Conservation (phyloP, 2,329 filamentous ascomycete genomes). For the Calonectria hawksworthii region DNA sequence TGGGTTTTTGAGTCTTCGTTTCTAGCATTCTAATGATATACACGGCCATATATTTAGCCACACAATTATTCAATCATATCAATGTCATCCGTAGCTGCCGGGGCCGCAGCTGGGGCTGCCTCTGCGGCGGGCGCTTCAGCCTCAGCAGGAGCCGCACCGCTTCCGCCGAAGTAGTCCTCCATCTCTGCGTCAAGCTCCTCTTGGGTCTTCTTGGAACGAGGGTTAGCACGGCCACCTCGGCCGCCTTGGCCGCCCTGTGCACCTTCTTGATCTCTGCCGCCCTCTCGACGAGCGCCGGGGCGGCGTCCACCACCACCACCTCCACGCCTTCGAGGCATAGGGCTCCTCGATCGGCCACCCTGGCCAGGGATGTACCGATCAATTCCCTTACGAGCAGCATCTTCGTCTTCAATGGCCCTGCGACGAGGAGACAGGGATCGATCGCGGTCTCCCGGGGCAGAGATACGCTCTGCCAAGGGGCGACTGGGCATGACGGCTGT, state of each 20-base stretch:
- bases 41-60: slow-evolving; percentile 36
- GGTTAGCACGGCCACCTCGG: slow-evolving; percentile 56
- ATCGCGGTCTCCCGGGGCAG: slow-evolving; percentile 67
- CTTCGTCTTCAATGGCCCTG: slow-evolving; percentile 65
- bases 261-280: slow-evolving; percentile 42
- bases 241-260: slow-evolving; percentile 45
- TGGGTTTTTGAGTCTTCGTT: slow-evolving; percentile 32
- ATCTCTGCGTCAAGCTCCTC: slow-evolving; percentile 97
- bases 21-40: slow-evolving; percentile 46
- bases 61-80: slow-evolving; percentile 76
- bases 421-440: slow-evolving; percentile 72
- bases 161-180: slow-evolving; percentile 86
- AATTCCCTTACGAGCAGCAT: slow-evolving; percentile 75
- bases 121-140: slow-evolving; percentile 47
- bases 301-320: slow-evolving; percentile 58
- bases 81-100: slow-evolving; percentile 66
- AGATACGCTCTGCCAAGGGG: slow-evolving; percentile 73
- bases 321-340: slow-evolving; percentile 65
- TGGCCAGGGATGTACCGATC: slow-evolving; percentile 83
- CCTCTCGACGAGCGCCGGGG: slow-evolving; percentile 64
- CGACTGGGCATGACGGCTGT: slow-evolving; percentile 68
- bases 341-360: slow-evolving; percentile 69
- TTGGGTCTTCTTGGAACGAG: slow-evolving; percentile 85
- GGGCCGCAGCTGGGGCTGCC: slow-evolving; percentile 37
- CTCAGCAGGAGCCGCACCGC: slow-evolving; percentile 54